These are phyloP conservation scores for Lyophyllum atratum DNA, from an alignment of 768 basidiomycete species.

Conservation along the genomic window DNA sequence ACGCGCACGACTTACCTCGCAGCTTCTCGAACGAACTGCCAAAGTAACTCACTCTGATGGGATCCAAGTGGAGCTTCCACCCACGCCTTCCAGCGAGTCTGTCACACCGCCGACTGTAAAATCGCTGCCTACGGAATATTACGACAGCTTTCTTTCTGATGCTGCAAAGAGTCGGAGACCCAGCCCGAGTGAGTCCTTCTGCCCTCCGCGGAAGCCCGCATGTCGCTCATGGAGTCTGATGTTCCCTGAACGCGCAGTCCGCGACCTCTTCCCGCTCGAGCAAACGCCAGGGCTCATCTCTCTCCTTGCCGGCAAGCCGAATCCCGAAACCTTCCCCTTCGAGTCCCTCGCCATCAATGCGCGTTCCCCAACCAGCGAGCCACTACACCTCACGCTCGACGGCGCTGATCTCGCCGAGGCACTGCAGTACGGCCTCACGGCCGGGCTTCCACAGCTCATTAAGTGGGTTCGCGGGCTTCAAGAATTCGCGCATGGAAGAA, in stretches of 20 bases:
- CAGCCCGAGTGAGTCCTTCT: conserved; percentile 53
- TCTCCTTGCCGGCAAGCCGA: conserved; percentile 88
- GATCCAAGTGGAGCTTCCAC: background rate
- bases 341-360: conserved; percentile 69
- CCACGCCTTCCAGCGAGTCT: background rate
- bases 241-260: conserved; percentile 40
- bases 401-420: conserved; percentile 61
- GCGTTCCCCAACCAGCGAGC: conserved; percentile 45
- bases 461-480: conserved; percentile 79
- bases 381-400: conserved; percentile 55
- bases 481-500: conserved; percentile 64
- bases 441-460: conserved; percentile 61
- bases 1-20: background rate
- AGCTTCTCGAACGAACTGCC: conserved; percentile 1
- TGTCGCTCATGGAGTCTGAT: background rate
- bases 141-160: conserved; percentile 59
- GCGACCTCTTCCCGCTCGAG: conserved; percentile 74
- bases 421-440: conserved; percentile 75
- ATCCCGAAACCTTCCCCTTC: conserved; percentile 85
- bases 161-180: conserved; percentile 62
- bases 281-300: conserved; percentile 74
- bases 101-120: conserved; percentile 17
- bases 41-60: conserved; percentile 5
- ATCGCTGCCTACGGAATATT: conserved; percentile 52
- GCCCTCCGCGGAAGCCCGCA: background rate